Conservation (phyloP, 768 basidiomycete genomes). For the Exsudoporus frostii region DNA sequence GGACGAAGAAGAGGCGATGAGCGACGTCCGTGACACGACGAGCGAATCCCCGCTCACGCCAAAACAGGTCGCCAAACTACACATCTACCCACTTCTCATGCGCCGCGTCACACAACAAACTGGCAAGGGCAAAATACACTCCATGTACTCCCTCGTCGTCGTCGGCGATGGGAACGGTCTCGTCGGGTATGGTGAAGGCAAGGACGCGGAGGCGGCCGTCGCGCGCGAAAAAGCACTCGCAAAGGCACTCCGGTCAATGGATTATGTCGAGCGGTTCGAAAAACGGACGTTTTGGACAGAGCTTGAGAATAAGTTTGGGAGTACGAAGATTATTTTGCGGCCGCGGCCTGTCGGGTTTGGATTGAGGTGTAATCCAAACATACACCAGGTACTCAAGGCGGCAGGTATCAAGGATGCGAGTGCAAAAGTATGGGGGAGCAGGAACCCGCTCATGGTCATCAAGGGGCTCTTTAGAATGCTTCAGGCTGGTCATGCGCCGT, state of each 20-base stretch:
- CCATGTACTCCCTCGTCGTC: constrained; percentile 59
- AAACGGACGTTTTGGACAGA: constrained; percentile 93
- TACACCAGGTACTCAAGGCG: constrained; percentile 88
- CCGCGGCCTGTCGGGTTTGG: constrained; percentile 90
- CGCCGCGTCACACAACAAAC: constrained; percentile 84
- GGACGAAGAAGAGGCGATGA: constrained; percentile 21
- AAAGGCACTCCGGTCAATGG: constrained; percentile 83
- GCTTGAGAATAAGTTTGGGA: constrained; percentile 78
- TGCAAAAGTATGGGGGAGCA: constrained; percentile 92
- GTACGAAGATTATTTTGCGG: constrained; percentile 76
- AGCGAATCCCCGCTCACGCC: constrained; percentile 17
- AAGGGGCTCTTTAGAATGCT: constrained; percentile 82
- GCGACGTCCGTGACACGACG: constrained; percentile 13
- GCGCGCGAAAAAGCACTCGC: constrained; percentile 59
- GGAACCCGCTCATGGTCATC: constrained; percentile 73
- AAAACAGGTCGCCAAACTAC: constrained; percentile 32
- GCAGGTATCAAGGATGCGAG: constrained; percentile 95
- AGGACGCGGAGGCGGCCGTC: constrained; percentile 52
- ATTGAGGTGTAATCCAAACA: constrained; percentile 79
- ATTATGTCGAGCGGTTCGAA: constrained; percentile 93
- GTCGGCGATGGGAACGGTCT: constrained; percentile 83
- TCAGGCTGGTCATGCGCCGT: constrained; percentile 77
- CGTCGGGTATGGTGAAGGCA: constrained; percentile 80
- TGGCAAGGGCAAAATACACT: constrained; percentile 84
- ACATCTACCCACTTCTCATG: constrained; percentile 40